Base-by-base conservation (phyloP, 768 basidiomycete genomes). In the Lactifluus piperatus region DNA sequence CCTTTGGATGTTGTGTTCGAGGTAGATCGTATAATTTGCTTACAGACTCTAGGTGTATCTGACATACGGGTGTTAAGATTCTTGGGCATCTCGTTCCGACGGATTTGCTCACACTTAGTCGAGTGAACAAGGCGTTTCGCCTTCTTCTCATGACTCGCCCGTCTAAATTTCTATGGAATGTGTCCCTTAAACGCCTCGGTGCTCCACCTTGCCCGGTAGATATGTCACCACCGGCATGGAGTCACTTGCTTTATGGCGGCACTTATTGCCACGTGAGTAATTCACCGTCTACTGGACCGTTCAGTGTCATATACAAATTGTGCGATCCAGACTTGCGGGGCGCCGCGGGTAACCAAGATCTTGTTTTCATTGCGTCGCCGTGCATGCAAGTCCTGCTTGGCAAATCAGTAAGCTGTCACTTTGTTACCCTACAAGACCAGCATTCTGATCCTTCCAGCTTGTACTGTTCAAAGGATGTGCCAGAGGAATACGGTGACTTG, bases 51-150 rank as follows among this genome's bases (percentile, higher is more conserved):
- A 41, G 8, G 18, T 37, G 37, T 18, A 41, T 51, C 48, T 26
- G 48, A 24, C 11, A 46, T 13, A 27, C 47, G 14, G 3, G 20
- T 16, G 41, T 48, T 57, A 20, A 72, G 73, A 70, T 74, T 27
- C 68, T 69, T 27, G 43, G 46, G 0, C 65, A 68, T 37, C 65
- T 75, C 14, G 57, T 46, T 8, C 74, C 74, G 10, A 41, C 61
- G 14, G 74, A 74, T 59, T 58, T 75, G 18, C 57, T 74, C 37
- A 36, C 57, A 16, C 66, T 75, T 5, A 57, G 65, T 14, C 68
- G 71, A 29, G 69, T 69, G 11, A 70, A 55, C 50, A 70, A 68
- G 49, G 53, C 36, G 1, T 66, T 74, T 29, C 71, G 73, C 16
- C 29, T 24, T 4, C 55, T 69, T 18, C 65, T 75, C 10, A 51